These are phyloP conservation scores for Botrytis cinerea DNA, from an alignment of 2,329 filamentous ascomycete species.

Conservation along the genomic window DNA sequence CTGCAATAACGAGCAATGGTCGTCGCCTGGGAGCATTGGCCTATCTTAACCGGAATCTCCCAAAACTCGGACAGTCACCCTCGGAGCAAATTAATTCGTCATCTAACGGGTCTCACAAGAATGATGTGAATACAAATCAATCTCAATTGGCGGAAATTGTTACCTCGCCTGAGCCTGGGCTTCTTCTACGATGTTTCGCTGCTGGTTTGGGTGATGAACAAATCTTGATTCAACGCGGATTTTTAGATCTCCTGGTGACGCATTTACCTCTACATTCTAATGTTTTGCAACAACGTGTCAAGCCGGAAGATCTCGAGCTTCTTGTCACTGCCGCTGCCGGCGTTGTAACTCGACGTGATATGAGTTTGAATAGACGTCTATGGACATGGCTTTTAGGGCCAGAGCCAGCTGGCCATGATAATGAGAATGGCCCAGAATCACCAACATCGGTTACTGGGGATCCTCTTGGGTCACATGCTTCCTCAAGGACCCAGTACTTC, in stretches of 20 bases:
- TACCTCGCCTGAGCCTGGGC: slow-evolving; percentile 84
- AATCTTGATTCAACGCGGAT: slow-evolving; percentile 88
- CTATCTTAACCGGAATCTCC: slow-evolving; percentile 78
- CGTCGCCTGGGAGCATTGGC: slow-evolving; percentile 84
- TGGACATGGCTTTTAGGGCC: slow-evolving; percentile 96
- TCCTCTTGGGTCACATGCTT: slow-evolving; percentile 38
- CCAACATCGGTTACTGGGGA: slow-evolving; percentile 41
- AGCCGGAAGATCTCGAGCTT: slow-evolving; percentile 74
- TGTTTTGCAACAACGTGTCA: slow-evolving; percentile 75
- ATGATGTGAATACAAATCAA: slow-evolving; percentile 45
- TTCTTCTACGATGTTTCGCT: slow-evolving; percentile 88
- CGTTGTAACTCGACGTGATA: slow-evolving; percentile 86
- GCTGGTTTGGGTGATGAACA: slow-evolving; percentile 87
- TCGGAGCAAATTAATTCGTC: slow-evolving; percentile 39
- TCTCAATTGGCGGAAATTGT: slow-evolving; percentile 64
- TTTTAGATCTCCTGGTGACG: slow-evolving; percentile 87
- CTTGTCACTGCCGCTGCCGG: slow-evolving; percentile 81
- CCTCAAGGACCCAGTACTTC: slow-evolving; percentile 76
- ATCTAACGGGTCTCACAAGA: slow-evolving; percentile 36
- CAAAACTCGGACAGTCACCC: slow-evolving; percentile 60
- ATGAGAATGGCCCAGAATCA: slow-evolving; percentile 51
- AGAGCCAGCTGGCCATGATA: slow-evolving; percentile 53
- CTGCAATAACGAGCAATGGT: slow-evolving; percentile 85
- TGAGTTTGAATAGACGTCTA: slow-evolving; percentile 93
- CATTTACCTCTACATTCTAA: slow-evolving; percentile 83